A percentile compares a stretch with the other conserved stretches of the same genome.
These are phyloP conservation scores for Sarcodon sp. DNA, from an alignment of 768 basidiomycete genomes.

Conservation along the genomic window DNA sequence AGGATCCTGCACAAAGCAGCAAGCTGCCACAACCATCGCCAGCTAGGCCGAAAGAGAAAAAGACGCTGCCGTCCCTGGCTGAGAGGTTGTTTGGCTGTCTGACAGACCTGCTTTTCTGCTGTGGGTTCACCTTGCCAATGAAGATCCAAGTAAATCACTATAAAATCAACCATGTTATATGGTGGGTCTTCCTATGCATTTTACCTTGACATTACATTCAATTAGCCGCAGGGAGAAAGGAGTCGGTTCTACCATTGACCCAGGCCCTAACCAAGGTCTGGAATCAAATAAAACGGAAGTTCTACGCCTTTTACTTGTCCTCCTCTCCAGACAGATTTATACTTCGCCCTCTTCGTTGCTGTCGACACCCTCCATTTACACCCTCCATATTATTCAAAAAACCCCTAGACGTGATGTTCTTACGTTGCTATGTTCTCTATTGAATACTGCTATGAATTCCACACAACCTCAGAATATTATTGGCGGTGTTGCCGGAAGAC, in stretches of 20 bases:
- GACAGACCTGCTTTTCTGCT: slow-evolving; percentile 85
- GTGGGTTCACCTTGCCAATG: slow-evolving; percentile 82
- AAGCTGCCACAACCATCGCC: slow-evolving; percentile 7
- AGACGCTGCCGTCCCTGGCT: slow-evolving; percentile 59
- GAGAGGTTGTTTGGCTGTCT: slow-evolving; percentile 70
- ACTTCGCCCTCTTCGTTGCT: slow-evolving; percentile 56
- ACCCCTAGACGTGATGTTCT: slow-evolving; percentile 74
- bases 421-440: slow-evolving; percentile 81
- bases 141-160: slow-evolving; percentile 67
- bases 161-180: slow-evolving; percentile 80
- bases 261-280: slow-evolving; percentile 44
- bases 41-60: slow-evolving; percentile 20
- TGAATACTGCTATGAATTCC: slow-evolving; percentile 83
- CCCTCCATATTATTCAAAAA: slow-evolving; percentile 67
- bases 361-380: slow-evolving; percentile 63
- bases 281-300: slow-evolving; percentile 85
- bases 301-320: slow-evolving; percentile 73
- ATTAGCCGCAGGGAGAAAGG: slow-evolving; percentile 71
- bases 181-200: slow-evolving; percentile 33
- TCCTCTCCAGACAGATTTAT: slow-evolving; percentile 89
- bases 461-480: slow-evolving; percentile 38
- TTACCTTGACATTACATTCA: slow-evolving; percentile 1
- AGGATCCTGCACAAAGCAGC: background rate
- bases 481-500: slow-evolving; percentile 58
- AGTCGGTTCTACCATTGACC: slow-evolving; percentile 76